phyloP scores from a whole-genome alignment of 306 rosid species.

The Cucumis melo region DNA sequence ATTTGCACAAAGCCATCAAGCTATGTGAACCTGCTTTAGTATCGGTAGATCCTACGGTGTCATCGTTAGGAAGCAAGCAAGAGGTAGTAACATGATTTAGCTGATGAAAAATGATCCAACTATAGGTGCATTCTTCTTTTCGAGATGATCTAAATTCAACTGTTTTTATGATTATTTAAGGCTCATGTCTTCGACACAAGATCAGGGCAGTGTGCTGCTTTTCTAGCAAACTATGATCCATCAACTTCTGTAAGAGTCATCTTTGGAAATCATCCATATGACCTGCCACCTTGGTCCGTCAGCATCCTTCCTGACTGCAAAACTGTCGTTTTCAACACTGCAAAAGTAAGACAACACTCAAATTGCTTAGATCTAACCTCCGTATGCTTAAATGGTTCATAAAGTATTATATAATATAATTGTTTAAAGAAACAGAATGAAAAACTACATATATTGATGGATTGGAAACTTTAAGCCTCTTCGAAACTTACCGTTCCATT shows the following conservation, averaged over 20 bases:
- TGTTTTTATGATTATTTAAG: constrained; percentile 22
- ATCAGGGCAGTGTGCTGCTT: constrained; percentile 60
- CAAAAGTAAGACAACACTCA: constrained; percentile 40
- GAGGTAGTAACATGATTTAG: constrained; percentile 33
- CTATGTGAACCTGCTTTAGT: constrained; percentile 57
- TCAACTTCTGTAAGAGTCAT: constrained; percentile 30
- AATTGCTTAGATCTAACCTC: neutral
- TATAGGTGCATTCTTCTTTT: neutral
- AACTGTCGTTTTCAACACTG: constrained; percentile 69
- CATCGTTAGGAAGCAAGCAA: constrained; percentile 49
- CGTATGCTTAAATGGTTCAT: neutral
- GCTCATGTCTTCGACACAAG: constrained; percentile 54
- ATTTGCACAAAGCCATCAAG: constrained; percentile 76
- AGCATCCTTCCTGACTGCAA: constrained; percentile 95
- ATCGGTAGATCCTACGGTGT: constrained; percentile 51
- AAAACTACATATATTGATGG: neutral
- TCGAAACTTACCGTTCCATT: neutral
- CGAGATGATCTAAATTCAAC: neutral
- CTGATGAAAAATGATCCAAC: neutral
- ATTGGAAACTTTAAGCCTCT: neutral
- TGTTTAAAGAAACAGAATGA: neutral
- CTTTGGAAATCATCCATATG: constrained; percentile 50
- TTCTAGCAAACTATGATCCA: constrained; percentile 70
- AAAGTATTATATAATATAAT: too few relatives aligned
- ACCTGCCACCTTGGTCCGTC: constrained; percentile 84